These are phyloP conservation scores for Ganoderma sinense DNA, from an alignment of 1,284 basidiomycete genomes.

Conservation along the genomic window DNA sequence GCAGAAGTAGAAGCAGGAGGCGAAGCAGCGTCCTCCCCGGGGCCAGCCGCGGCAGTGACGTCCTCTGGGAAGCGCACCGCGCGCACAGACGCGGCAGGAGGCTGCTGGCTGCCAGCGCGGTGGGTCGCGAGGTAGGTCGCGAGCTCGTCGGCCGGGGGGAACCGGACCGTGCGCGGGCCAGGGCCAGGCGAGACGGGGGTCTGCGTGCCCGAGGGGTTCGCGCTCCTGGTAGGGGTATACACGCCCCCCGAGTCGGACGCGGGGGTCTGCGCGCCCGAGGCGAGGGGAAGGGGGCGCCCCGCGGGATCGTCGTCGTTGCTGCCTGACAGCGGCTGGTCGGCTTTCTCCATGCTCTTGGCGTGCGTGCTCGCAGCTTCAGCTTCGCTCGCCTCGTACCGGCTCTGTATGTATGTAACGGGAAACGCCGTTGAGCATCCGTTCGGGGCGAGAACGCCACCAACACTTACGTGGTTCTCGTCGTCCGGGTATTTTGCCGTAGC, in stretches of 20 bases:
- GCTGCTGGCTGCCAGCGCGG: background rate
- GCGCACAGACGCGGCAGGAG: conserved; percentile 6
- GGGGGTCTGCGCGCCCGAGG: background rate
- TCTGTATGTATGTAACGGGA: background rate
- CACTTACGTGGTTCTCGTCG: background rate
- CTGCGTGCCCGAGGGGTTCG: conserved; percentile 9
- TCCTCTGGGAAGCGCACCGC: conserved; percentile 23
- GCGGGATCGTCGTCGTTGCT: background rate
- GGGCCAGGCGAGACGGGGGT: conserved; percentile 9
- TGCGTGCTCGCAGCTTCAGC: conserved; percentile 3
- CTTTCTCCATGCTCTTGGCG: background rate
- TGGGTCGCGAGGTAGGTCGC: background rate
- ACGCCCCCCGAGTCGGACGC: background rate
- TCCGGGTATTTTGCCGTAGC: conserved; percentile 10
- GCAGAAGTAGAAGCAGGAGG: background rate
- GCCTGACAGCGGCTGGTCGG: background rate
- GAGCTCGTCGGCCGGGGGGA: conserved; percentile 18
- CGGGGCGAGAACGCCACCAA: background rate
- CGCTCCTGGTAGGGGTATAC: background rate
- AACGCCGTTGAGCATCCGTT: background rate
- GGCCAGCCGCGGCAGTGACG: background rate
- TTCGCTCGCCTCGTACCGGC: background rate
- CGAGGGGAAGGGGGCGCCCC: background rate
- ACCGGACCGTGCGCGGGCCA: conserved; percentile 13
- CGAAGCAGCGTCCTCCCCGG: background rate